Conservation (phyloP, 345 rosid species). For the Adansonia digitata region DNA sequence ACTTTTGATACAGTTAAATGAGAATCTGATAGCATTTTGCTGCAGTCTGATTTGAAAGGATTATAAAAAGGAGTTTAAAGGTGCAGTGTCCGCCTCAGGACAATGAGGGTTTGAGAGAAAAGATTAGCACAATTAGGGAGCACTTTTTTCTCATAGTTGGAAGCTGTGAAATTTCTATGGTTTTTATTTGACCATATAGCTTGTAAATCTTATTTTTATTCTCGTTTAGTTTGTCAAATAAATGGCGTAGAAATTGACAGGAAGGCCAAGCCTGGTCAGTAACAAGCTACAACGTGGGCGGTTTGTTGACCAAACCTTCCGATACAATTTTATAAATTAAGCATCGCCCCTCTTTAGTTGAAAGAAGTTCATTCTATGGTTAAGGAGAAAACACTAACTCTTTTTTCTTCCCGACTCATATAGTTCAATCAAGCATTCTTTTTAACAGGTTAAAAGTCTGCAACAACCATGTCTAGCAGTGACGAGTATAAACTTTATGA, state of each 20-base stretch:
- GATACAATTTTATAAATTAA: neutral
- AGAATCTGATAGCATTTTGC: neutral
- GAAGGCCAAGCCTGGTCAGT: neutral
- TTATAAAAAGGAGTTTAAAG: neutral
- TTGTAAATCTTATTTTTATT: neutral
- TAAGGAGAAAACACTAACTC: neutral
- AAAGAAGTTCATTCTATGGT: neutral
- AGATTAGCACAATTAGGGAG: neutral
- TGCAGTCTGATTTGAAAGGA: too few species aligned
- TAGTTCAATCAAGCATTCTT: too few species aligned
- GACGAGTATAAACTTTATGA: slow-evolving; percentile 20
- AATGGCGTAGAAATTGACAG: neutral
- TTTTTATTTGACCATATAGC: neutral
- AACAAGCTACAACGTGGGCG: neutral
- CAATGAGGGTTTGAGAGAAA: neutral
- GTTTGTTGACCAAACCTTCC: neutral
- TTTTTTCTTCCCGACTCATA: too few species aligned
- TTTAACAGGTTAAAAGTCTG: neutral
- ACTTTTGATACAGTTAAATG: neutral
- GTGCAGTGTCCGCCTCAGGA: too few species aligned
- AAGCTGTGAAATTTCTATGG: neutral
- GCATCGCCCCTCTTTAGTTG: neutral
- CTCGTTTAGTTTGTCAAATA: neutral
- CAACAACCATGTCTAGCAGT: slow-evolving; percentile 27
- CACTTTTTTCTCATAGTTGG: neutral